These are phyloP conservation scores for Cinchona pubescens DNA, from an alignment of 257 asterid genomes.

Conservation along the genomic window DNA sequence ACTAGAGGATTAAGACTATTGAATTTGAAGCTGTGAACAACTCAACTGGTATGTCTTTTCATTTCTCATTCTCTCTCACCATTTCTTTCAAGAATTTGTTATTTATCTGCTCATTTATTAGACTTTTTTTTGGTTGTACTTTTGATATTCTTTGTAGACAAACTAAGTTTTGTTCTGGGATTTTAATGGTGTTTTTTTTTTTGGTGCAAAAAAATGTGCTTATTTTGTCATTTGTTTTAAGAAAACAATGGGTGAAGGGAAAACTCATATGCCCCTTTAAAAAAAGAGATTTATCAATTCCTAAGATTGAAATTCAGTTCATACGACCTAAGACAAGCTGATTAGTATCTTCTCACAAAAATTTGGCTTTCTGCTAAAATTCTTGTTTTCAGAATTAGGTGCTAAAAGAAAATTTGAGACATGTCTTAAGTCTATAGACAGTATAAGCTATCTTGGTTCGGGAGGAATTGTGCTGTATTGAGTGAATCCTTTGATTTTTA, in stretches of 20 bases:
- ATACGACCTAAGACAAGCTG: neutral
- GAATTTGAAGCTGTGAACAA: neutral
- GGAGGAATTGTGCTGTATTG: neutral
- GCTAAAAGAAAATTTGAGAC: neutral
- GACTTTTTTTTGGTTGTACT: neutral
- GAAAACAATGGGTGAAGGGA: neutral
- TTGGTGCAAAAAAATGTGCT: neutral
- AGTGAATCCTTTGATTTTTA: neutral
- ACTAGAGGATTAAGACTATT: neutral
- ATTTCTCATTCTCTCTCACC: neutral
- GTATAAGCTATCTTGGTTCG: neutral
- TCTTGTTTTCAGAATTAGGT: neutral
- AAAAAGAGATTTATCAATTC: neutral
- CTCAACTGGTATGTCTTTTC: neutral
- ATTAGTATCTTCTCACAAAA: neutral
- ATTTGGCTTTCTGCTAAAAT: neutral
- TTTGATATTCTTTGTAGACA: neutral
- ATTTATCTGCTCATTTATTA: no score
- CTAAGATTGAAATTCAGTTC: neutral
- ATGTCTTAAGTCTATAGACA: neutral
- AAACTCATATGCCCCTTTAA: neutral
- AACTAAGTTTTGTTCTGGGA: neutral
- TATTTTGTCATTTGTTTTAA: neutral
- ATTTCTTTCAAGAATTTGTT: neutral
- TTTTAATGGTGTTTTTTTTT: neutral